Conservation (phyloP, 208 protist genomes). For the Leishmania amazonensis region DNA sequence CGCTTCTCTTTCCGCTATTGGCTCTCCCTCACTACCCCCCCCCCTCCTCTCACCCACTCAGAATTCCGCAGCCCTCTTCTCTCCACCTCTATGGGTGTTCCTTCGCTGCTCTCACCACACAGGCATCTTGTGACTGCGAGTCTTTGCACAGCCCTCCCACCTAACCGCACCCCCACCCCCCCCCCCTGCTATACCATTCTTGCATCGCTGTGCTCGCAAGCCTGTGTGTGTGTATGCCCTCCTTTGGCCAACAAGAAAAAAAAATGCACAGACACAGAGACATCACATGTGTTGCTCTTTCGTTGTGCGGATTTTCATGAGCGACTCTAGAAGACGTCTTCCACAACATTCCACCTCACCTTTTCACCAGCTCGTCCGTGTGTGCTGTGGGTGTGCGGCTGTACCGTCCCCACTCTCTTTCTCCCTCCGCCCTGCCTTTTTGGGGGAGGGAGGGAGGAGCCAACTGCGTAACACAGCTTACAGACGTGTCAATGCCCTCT, state of each 20-base stretch:
- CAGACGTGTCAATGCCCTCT: background rate
- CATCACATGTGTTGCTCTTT: background rate
- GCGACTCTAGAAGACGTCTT: background rate
- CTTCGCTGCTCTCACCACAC: slow-evolving; percentile 1
- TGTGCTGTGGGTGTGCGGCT: slow-evolving; percentile 4
- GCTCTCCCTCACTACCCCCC: background rate
- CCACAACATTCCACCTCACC: background rate
- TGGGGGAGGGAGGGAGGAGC: no score
- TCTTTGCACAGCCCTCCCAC: background rate
- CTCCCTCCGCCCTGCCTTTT: slow-evolving; percentile 1
- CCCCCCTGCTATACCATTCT: background rate
- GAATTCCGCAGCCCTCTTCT: background rate
- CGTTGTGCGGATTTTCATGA: background rate
- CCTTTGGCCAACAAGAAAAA: background rate
- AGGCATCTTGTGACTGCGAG: background rate
- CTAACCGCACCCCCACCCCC: background rate
- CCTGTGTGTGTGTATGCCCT: background rate
- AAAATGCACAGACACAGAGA: background rate
- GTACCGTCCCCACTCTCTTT: background rate
- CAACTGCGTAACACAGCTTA: background rate
- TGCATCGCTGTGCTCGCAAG: background rate
- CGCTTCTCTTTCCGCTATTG: background rate
- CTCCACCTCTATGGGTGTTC: background rate
- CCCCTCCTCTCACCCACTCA: background rate
- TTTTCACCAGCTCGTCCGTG: background rate